Percentiles rank a stretch among this genome's conserved stretches.
Conservation (phyloP, 169 alveolate species). For the Theileria luwenshuni region DNA sequence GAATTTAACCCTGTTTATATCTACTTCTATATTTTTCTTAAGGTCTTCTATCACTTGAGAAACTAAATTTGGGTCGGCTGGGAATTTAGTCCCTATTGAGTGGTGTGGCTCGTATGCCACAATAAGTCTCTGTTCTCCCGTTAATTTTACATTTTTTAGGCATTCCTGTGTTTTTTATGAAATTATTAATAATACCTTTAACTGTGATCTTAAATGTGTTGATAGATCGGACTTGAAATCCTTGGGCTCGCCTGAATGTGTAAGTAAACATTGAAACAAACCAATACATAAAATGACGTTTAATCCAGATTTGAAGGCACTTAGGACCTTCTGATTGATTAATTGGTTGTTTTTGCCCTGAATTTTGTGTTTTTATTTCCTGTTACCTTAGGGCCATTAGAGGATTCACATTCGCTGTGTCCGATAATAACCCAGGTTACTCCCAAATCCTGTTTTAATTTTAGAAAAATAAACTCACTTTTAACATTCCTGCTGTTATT, state of each 20-base stretch:
- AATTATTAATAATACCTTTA: conserved; percentile 13
- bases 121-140: conserved; percentile 24
- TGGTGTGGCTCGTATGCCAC: conserved; percentile 60
- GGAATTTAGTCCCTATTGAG: conserved; percentile 50
- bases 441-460: conserved; percentile 47
- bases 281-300: conserved; percentile 54
- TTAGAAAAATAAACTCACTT: conserved; percentile 20
- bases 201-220: conserved; percentile 16
- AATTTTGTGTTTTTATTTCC: not conserved
- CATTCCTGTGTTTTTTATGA: conserved; percentile 13
- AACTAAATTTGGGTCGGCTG: conserved; percentile 44
- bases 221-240: conserved; percentile 7
- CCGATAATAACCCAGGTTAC: conserved; percentile 56
- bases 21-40: not conserved
- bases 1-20: conserved; percentile 10
- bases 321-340: conserved; percentile 36
- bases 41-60: conserved; percentile 22
- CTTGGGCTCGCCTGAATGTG: conserved; percentile 32
- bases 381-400: conserved; percentile 14
- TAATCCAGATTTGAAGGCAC: conserved; percentile 31
- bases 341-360: conserved; percentile 33
- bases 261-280: not conserved
- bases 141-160: conserved; percentile 3
- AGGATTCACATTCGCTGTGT: conserved; percentile 49
- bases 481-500: conserved; percentile 72